These are phyloP conservation scores for Scheffersomyces stipitis DNA, from an alignment of 805 yeast species.

Conservation along the genomic window DNA sequence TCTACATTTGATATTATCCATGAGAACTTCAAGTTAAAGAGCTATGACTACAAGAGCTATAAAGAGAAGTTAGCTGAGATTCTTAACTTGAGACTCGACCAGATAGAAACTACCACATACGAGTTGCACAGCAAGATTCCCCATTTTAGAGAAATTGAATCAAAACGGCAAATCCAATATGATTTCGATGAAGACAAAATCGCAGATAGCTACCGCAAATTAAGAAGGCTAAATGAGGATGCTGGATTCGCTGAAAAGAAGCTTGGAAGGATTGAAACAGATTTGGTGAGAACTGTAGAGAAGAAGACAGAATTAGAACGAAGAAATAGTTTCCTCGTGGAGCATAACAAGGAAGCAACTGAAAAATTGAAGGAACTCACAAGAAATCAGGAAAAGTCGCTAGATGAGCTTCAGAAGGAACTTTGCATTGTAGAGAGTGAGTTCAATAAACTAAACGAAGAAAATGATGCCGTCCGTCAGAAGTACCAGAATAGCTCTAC, in stretches of 20 bases:
- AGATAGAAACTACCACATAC: conserved; percentile 16
- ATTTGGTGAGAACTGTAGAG: conserved; percentile 19
- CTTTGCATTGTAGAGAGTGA: conserved; percentile 22
- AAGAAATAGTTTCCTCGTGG: conserved; percentile 5
- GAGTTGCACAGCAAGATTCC: conserved; percentile 19
- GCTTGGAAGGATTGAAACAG: conserved; percentile 31
- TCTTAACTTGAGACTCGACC: conserved; percentile 19
- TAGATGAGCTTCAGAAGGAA: conserved; percentile 28
- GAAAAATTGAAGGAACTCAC: conserved; percentile 7
- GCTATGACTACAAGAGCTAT: conserved; percentile 25
- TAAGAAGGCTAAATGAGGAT: conserved; percentile 36
- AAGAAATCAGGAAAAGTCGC: conserved; percentile 17
- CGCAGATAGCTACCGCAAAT: conserved; percentile 29
- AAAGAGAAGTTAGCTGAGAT: conserved; percentile 29
- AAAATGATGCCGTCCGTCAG: conserved; percentile 26
- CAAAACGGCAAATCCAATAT: conserved; percentile 28
- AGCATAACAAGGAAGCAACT: conserved; percentile 4
- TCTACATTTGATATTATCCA: conserved; percentile 2
- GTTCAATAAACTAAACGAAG: conserved; percentile 23
- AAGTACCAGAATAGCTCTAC: conserved; percentile 36
- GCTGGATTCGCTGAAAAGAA: conserved; percentile 33
- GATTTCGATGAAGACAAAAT: conserved; percentile 36
- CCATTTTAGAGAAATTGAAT: conserved; percentile 21
- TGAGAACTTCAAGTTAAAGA: conserved; percentile 1
- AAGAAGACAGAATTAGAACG: conserved; percentile 12